These are phyloP conservation scores for Beauveria rudraprayagi DNA, from an alignment of 2,329 filamentous ascomycete species.

Conservation along the genomic window DNA sequence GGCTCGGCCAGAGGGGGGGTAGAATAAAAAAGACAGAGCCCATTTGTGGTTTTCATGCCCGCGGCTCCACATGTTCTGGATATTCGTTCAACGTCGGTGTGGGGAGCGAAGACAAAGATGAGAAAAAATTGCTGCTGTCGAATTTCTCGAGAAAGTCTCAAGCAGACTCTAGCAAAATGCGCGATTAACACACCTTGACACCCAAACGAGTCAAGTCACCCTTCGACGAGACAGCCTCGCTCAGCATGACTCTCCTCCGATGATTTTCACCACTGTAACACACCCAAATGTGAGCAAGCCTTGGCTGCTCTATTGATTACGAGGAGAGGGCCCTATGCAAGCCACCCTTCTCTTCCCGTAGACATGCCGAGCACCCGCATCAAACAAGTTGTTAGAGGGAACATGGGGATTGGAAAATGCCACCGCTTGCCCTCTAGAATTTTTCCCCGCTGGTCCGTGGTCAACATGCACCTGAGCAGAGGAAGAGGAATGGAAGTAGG, in stretches of 20 bases:
- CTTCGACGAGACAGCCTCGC: neutral
- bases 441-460: neutral
- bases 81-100: neutral
- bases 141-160: too few species aligned
- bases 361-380: neutral
- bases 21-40: neutral
- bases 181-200: neutral
- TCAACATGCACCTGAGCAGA: neutral
- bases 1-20: too few species aligned
- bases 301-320: neutral
- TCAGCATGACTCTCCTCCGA: too few species aligned
- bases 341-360: neutral
- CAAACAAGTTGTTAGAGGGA: neutral
- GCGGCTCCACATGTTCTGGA: neutral
- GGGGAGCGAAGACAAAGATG: neutral
- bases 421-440: neutral
- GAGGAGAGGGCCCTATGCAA: conserved; percentile 2
- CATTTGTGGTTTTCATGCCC: conserved; percentile 2
- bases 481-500: neutral
- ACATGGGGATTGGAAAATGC: neutral
- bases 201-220: neutral
- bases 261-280: neutral
- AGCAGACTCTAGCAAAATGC: neutral
- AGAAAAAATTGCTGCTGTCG: neutral
- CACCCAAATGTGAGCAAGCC: neutral